Evolutionary conservation across 139 green algal genomes (phyloP).

Genomic region (Coccomyxa sp.): DNA sequence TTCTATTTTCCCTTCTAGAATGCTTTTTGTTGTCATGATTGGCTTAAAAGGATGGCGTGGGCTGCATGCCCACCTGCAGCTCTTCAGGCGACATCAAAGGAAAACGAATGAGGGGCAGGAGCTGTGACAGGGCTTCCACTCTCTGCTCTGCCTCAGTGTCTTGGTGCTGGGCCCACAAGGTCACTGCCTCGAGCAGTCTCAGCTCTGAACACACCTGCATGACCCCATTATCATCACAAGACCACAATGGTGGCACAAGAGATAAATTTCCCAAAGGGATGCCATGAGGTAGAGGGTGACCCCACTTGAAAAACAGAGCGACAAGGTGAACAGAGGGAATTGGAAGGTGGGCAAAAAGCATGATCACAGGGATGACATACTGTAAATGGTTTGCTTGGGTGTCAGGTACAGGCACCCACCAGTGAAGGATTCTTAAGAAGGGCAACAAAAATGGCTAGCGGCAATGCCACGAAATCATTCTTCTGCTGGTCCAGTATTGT

Average conservation of each 20-base stretch:
- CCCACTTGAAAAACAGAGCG: no score
- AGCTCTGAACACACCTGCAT: constrained; percentile 44
- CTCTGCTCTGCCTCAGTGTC: not conserved
- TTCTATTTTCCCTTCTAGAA: no score
- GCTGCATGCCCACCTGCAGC: constrained; percentile 26
- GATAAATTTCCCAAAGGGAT: no score
- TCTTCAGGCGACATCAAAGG: constrained; percentile 51
- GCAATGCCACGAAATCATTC: constrained; percentile 20
- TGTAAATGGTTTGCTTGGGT: no score
- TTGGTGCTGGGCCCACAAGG: constrained; percentile 18
- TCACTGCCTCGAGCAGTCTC: constrained; percentile 31
- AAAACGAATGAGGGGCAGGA: constrained; percentile 62
- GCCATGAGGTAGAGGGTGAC: no score
- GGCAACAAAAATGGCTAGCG: constrained; percentile 4
- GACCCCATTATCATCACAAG: no score
- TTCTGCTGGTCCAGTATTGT: constrained; percentile 14
- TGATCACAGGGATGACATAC: no score
- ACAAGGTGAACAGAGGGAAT: no score
- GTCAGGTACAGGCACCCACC: not conserved
- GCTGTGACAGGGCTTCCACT: constrained; percentile 11
- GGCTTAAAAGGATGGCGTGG: no score
- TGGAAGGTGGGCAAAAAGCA: no score
- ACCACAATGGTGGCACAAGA: no score
- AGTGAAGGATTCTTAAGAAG: constrained; percentile 18
- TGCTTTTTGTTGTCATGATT: no score